Percentiles rank a stretch among this genome's conserved stretches.
Evolutionary conservation across 345 rosid genomes (phyloP).

Genomic region (Ricinus communis): DNA sequence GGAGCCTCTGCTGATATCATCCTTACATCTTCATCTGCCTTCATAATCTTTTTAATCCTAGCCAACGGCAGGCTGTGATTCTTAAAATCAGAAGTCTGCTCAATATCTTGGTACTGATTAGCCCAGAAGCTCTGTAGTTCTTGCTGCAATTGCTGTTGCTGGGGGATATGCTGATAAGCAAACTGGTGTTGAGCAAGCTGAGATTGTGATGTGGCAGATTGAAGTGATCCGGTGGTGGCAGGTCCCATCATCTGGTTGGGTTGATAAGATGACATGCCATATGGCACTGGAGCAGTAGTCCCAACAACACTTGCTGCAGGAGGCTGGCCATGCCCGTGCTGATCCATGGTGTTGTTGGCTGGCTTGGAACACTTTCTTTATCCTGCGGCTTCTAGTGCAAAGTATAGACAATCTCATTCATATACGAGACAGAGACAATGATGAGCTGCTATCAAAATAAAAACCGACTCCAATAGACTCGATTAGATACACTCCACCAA

Average conservation of each 20-base stretch:
- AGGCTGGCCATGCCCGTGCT: conserved; percentile 33
- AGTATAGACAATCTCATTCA: neutral
- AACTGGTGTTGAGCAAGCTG: conserved; percentile 42
- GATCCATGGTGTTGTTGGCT: conserved; percentile 29
- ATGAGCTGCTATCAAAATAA: neutral
- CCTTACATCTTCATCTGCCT: conserved; percentile 45
- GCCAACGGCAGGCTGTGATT: conserved; percentile 45
- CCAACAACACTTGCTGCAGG: conserved; percentile 13
- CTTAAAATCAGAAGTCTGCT: conserved; percentile 38
- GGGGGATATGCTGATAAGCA: conserved; percentile 42
- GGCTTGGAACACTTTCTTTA: neutral
- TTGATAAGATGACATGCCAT: conserved; percentile 32
- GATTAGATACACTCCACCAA: too few relatives aligned
- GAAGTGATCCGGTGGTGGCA: conserved; percentile 15
- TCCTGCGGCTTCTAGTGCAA: too few relatives aligned
- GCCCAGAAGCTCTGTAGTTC: conserved; percentile 41
- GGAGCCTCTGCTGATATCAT: conserved; percentile 49
- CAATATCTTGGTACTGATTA: conserved; percentile 38
- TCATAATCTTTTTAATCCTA: conserved; percentile 45
- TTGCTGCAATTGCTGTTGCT: conserved; percentile 43
- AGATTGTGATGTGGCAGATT: conserved; percentile 25
- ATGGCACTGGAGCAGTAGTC: conserved; percentile 32
- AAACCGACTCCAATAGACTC: neutral
- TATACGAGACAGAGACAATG: neutral
- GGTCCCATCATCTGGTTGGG: conserved; percentile 33